Conservation (phyloP, 2,329 filamentous ascomycete species). For the Ophiobolus disseminans region DNA sequence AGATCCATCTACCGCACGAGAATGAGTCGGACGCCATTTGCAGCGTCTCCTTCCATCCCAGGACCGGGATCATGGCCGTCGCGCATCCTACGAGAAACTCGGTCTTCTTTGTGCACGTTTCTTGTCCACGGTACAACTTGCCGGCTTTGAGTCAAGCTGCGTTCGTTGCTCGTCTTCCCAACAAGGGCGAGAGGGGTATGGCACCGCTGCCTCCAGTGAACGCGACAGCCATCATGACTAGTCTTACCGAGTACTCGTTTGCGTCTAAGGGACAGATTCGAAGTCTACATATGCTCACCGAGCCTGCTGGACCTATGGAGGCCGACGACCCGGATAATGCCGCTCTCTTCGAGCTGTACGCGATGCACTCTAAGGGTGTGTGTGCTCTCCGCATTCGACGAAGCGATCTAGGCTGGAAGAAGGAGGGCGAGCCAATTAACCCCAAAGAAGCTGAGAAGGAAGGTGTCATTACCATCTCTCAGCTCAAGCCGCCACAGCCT, state of each 20-base stretch:
- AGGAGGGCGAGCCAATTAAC: slow-evolving; percentile 84
- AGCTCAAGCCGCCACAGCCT: slow-evolving; percentile 59
- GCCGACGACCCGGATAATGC: slow-evolving; percentile 69
- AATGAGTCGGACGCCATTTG: slow-evolving; percentile 98
- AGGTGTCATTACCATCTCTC: slow-evolving; percentile 76
- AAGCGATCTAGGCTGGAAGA: slow-evolving; percentile 88
- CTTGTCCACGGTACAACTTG: slow-evolving; percentile 89
- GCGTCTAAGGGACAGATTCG: slow-evolving; percentile 83
- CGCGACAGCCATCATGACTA: slow-evolving; percentile 96
- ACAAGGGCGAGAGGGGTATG: slow-evolving; percentile 55
- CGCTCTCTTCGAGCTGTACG: slow-evolving; percentile 90
- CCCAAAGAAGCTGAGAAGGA: slow-evolving; percentile 77
- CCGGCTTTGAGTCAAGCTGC: slow-evolving; percentile 82
- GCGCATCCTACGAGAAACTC: slow-evolving; percentile 97
- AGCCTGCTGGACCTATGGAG: slow-evolving; percentile 66
- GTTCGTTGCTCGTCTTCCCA: slow-evolving; percentile 80
- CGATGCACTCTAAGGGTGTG: slow-evolving; percentile 98
- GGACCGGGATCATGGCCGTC: slow-evolving; percentile 90
- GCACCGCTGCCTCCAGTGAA: slow-evolving; percentile 79
- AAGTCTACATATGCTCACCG: slow-evolving; percentile 86
- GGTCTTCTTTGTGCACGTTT: slow-evolving; percentile 95
- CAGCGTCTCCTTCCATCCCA: slow-evolving; percentile 92
- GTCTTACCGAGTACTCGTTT: slow-evolving; percentile 93
- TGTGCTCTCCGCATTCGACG: slow-evolving; percentile 86
- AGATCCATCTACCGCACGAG: slow-evolving; percentile 93